A percentile compares a stretch with the other conserved stretches of the same genome.
Conservation (phyloP, 495 filamentous ascomycete species). For the Ramalina peruviana region DNA sequence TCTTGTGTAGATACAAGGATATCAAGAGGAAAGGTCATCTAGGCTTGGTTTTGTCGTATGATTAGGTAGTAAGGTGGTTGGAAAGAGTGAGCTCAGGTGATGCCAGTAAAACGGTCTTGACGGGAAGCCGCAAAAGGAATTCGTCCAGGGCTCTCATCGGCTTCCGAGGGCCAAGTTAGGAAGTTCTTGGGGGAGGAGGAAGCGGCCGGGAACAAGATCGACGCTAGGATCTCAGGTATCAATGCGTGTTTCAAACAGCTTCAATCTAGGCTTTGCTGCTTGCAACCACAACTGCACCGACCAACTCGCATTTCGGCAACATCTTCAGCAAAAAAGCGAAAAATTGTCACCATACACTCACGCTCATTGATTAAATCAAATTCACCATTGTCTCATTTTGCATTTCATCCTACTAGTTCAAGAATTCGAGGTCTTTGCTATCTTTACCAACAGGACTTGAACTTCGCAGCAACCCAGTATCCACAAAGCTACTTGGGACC, state of each 20-base stretch:
- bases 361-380: neutral
- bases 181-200: neutral
- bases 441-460: neutral
- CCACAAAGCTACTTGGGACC: neutral
- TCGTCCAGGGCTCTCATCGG: neutral
- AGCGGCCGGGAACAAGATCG: neutral
- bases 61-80: too few relatives aligned
- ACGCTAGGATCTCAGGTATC: neutral
- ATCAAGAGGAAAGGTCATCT: too few relatives aligned
- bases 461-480: neutral
- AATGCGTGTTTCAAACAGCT: too few relatives aligned
- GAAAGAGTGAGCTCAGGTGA: too few relatives aligned
- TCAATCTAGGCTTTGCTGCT: neutral
- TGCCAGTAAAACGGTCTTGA: too few relatives aligned
- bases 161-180: neutral
- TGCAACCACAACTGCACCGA: neutral
- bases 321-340: neutral
- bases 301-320: too few relatives aligned
- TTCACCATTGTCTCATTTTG: neutral
- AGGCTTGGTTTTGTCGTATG: too few relatives aligned
- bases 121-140: too few relatives aligned
- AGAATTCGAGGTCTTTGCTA: too few relatives aligned
- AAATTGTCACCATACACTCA: neutral
- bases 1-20: too few relatives aligned
- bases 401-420: neutral